These are phyloP conservation scores for Neurospora terricola DNA, from an alignment of 495 filamentous ascomycete genomes.

Conservation along the genomic window DNA sequence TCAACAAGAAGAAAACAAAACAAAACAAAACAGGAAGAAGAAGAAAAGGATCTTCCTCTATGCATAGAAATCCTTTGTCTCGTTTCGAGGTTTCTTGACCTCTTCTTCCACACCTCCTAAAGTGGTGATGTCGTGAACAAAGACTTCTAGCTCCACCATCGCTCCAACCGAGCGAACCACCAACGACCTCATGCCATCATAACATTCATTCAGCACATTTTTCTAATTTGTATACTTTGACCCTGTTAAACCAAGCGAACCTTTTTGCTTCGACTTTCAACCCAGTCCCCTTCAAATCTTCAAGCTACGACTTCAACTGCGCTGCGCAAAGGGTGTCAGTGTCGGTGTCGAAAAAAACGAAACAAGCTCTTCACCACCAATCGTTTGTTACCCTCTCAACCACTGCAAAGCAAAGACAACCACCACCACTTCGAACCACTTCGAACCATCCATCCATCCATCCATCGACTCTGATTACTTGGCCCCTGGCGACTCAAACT, in stretches of 20 bases:
- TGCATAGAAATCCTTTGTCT: not conserved
- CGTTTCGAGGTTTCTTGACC: not conserved
- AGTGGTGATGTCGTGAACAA: not conserved
- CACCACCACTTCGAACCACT: not conserved
- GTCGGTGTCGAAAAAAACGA: not conserved
- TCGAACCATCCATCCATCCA: not conserved
- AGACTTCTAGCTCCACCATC: not conserved
- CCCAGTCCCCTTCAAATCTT: not conserved
- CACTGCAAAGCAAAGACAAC: too few relatives aligned
- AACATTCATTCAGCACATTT: not conserved
- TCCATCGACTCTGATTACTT: not conserved
- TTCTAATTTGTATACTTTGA: not conserved
- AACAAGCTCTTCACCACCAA: not conserved
- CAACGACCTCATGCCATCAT: not conserved
- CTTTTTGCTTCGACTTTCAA: not conserved
- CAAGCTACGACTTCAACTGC: not conserved
- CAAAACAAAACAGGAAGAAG: not conserved
- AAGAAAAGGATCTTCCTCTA: not conserved
- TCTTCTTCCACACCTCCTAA: not conserved
- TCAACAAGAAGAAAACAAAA: not conserved
- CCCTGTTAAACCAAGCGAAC: not conserved
- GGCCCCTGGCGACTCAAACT: not conserved
- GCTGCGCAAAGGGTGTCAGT: not conserved
- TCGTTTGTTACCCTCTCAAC: too few relatives aligned
- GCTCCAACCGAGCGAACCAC: not conserved